Evolutionary conservation across 495 filamentous ascomycete genomes (phyloP), one percentile per base, ranked within the genome.

Genomic region (Lepraria neglecta): DNA sequence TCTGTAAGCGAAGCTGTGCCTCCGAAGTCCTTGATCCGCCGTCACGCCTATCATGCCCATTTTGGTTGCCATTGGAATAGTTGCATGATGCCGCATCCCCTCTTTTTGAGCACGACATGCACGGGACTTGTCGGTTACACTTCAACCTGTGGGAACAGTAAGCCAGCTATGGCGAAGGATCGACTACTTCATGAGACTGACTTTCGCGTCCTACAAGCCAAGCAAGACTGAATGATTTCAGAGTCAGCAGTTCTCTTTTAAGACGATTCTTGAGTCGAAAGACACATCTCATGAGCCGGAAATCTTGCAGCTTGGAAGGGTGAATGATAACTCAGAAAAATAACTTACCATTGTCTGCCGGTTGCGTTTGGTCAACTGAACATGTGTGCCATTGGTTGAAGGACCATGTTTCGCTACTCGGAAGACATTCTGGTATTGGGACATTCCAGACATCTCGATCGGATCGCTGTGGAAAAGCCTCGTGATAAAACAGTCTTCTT

Each of bases 1-100:
- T 75, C 66, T 75, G 77, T 44, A 84, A 66, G 21, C 80, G 72
- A 5, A 76, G 76, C 21, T 79, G 73, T 74, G 82, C 77, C 66
- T 69, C 77, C 60, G 71, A 74, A 15, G 69, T 58, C 28, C 67
- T 67, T 2, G 73, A 56, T 11, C 71, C 73, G 58, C 67, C 69
- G 51, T 71, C 72, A 54, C 77, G 77, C 48, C 74, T 42, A 9
- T 27, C 31, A 10, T 1, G n/a, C 31, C 33, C 45, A 11, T 5
- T 24, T 7, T 24, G 14, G 46, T 11, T 9, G 15, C 30, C 33
- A 12, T 38, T 28, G 12, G 24, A 67, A 65, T 82, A 81, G 2
- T 67, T 67, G 64, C 81, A 83, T 4, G 67, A 62, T 1, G 72
- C 70, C 1, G 64, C 66, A 42, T 72, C 69, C 40, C 74, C 77